phyloP scores from a whole-genome alignment of 225 moss, liverwort and hornwort species.

The Rhytidiadelphus loreus region DNA sequence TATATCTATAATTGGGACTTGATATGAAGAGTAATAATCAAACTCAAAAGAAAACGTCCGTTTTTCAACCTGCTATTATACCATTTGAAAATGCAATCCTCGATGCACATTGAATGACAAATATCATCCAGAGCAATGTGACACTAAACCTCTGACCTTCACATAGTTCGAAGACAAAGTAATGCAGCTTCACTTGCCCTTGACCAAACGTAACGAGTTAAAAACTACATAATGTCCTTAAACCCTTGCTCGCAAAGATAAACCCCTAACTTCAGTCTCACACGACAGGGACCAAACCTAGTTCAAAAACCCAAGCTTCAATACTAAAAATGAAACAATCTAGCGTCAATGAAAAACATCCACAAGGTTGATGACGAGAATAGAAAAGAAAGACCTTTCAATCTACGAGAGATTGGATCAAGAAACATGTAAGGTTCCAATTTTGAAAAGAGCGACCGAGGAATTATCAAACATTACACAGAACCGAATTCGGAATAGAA shows the following conservation, averaged over 20 bases:
- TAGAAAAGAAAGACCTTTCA: not conserved
- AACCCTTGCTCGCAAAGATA: not conserved
- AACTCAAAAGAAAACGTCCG: not conserved
- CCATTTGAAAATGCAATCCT: not conserved
- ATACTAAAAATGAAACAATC: not conserved
- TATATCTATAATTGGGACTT: not conserved
- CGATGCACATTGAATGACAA: not conserved
- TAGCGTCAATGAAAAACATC: not conserved
- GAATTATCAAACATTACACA: not conserved
- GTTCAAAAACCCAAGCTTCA: not conserved
- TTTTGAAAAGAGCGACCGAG: not conserved
- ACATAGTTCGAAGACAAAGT: not conserved
- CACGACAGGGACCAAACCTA: not conserved
- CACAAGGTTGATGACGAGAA: not conserved
- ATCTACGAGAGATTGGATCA: not conserved
- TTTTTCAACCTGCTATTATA: not conserved
- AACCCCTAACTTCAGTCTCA: not conserved
- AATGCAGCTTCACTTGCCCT: not conserved
- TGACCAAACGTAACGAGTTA: not conserved
- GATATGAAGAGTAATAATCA: not conserved
- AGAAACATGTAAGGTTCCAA: not conserved
- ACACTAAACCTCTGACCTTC: not conserved
- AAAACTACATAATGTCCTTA: not conserved
- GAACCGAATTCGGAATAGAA: not conserved
- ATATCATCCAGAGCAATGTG: not conserved